A percentile compares a stretch with the other conserved stretches of the same genome.
Evolutionary conservation across 768 basidiomycete species (phyloP).

Genomic region (Leccinum uliginosum): DNA sequence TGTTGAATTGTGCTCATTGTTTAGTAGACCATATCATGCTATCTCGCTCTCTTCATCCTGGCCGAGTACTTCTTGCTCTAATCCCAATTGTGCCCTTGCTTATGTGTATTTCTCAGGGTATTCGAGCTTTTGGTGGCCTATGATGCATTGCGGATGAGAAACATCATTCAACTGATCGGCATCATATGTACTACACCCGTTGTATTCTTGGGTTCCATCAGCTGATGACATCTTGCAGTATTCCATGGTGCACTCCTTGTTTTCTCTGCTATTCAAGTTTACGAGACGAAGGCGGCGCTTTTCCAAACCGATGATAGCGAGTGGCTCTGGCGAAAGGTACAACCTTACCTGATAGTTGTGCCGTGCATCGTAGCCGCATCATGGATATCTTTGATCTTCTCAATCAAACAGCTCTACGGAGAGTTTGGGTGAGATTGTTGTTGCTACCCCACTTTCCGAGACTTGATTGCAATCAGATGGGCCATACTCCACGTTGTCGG

Average conservation of each 20-base stretch:
- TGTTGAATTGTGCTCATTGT: slow-evolving; percentile 10
- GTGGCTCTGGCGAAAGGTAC: slow-evolving; percentile 55
- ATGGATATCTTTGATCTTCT: slow-evolving; percentile 65
- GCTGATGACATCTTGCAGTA: slow-evolving; percentile 29
- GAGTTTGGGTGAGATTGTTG: slow-evolving; percentile 69
- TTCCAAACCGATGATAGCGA: slow-evolving; percentile 39
- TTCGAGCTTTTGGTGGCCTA: slow-evolving; percentile 79
- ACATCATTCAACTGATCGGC: slow-evolving; percentile 73
- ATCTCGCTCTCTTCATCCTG: slow-evolving; percentile 77
- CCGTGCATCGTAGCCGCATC: slow-evolving; percentile 66
- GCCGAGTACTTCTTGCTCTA: slow-evolving; percentile 55
- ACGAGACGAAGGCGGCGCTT: slow-evolving; percentile 65
- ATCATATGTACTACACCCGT: slow-evolving; percentile 50
- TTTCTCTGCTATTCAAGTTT: slow-evolving; percentile 71
- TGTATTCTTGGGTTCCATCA: not conserved
- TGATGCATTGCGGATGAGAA: slow-evolving; percentile 77
- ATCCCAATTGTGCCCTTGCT: not conserved
- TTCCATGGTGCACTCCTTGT: slow-evolving; percentile 76
- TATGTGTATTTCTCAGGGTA: slow-evolving; percentile 39
- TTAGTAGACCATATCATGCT: slow-evolving; percentile 72
- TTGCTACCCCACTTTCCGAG: not conserved
- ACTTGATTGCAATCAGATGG: slow-evolving; percentile 51
- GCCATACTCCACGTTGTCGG: slow-evolving; percentile 88
- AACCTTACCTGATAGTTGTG: slow-evolving; percentile 66
- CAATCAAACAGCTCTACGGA: slow-evolving; percentile 62